phyloP scores from a whole-genome alignment of 2,329 filamentous ascomycete genomes.

The Penicillium sp. region DNA sequence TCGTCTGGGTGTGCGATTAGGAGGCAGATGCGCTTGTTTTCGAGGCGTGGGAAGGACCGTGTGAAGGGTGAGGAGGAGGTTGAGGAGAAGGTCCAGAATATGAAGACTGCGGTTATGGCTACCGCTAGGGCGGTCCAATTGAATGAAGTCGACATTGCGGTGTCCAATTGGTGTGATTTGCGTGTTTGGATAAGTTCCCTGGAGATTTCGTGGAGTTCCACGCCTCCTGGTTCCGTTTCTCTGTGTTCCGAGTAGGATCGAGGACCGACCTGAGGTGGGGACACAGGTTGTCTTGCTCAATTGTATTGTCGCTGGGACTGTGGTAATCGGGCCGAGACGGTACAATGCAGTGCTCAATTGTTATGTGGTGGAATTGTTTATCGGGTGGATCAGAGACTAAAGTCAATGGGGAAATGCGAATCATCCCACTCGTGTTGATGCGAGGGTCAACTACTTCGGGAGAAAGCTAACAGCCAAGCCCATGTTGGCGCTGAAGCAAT shows the following conservation, averaged over 20 bases:
- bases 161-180: neutral
- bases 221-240: neutral
- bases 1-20: constrained; percentile 96
- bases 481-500: neutral
- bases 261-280: neutral
- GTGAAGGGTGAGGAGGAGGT: constrained; percentile 35
- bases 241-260: neutral
- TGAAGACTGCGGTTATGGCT: constrained; percentile 35
- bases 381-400: constrained; percentile 4
- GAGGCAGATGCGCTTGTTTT: constrained; percentile 78
- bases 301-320: neutral
- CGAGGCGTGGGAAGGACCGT: constrained; percentile 50
- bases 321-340: neutral
- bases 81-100: constrained; percentile 38
- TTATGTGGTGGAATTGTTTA: neutral
- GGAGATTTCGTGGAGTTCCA: neutral
- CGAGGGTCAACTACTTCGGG: neutral
- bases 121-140: constrained; percentile 25
- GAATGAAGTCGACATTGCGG: constrained; percentile 18
- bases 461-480: neutral
- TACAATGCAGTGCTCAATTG: neutral
- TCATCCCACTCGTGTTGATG: constrained; percentile 6
- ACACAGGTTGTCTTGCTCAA: neutral
- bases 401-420: constrained; percentile 14
- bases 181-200: neutral